These are phyloP conservation scores for Claviceps pusilla DNA, from an alignment of 2,329 filamentous ascomycete genomes.

Conservation along the genomic window DNA sequence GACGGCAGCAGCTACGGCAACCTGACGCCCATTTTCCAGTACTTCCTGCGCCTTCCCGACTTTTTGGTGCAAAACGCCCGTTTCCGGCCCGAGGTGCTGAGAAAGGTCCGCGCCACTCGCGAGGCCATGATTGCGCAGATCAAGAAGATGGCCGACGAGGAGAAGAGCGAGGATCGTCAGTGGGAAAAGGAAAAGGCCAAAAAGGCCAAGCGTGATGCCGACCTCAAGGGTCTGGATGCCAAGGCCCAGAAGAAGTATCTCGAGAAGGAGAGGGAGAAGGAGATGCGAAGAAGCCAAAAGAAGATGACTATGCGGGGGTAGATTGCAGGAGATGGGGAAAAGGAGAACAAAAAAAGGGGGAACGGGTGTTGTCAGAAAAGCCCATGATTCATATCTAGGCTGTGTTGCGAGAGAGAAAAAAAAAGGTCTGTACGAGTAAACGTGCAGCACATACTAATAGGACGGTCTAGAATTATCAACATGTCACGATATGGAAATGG, in stretches of 20 bases:
- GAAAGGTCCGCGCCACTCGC: slow-evolving; percentile 66
- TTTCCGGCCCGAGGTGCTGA: slow-evolving; percentile 80
- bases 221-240: slow-evolving; percentile 60
- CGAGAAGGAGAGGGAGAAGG: slow-evolving; percentile 66
- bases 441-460: too few relatives aligned
- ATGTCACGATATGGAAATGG: too few relatives aligned
- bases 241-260: slow-evolving; percentile 78
- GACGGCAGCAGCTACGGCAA: slow-evolving; percentile 34
- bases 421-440: background rate
- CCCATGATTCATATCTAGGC: too few relatives aligned
- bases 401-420: background rate
- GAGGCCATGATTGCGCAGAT: slow-evolving; percentile 70
- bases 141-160: slow-evolving; percentile 62
- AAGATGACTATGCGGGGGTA: slow-evolving; percentile 39
- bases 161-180: slow-evolving; percentile 65
- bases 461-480: too few relatives aligned
- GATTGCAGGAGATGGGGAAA: background rate
- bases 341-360: too few relatives aligned
- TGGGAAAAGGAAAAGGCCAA: slow-evolving; percentile 58
- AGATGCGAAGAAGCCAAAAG: slow-evolving; percentile 41
- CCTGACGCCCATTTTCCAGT: slow-evolving; percentile 61
- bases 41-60: slow-evolving; percentile 77
- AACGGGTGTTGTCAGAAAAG: too few relatives aligned
- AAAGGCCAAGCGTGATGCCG: slow-evolving; percentile 79
- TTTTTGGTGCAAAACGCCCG: slow-evolving; percentile 59